Conservation (phyloP, 2,329 filamentous ascomycete genomes). For the Geosmithia flava region DNA sequence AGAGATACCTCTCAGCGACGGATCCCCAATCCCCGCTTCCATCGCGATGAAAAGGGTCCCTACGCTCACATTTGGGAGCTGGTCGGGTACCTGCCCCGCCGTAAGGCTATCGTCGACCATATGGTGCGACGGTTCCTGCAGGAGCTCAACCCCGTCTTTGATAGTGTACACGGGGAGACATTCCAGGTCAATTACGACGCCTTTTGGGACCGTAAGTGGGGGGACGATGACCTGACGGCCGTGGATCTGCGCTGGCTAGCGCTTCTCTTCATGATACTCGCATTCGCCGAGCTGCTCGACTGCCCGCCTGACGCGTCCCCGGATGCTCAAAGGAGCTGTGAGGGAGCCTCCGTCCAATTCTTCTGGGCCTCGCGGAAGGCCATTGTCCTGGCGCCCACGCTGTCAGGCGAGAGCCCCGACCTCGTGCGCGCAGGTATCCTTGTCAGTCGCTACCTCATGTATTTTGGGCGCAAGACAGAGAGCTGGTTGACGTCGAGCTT, state of each 20-base stretch:
- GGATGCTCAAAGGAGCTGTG: constrained; percentile 19
- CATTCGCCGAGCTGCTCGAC: constrained; percentile 23
- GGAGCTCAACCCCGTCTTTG: constrained; percentile 22
- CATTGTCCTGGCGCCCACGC: constrained; percentile 26
- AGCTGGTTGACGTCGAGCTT: constrained; percentile 27
- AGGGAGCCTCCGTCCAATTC: constrained; percentile 24
- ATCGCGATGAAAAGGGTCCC: constrained; percentile 8
- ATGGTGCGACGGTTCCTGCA: constrained; percentile 19
- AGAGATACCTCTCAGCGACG: background rate
- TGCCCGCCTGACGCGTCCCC: constrained; percentile 15
- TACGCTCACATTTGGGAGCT: constrained; percentile 27
- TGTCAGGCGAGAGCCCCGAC: constrained; percentile 25
- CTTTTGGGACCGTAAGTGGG: constrained; percentile 24
- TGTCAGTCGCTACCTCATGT: constrained; percentile 24
- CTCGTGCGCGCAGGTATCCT: constrained; percentile 25
- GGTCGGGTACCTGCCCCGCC: constrained; percentile 21
- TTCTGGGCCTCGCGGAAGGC: constrained; percentile 25
- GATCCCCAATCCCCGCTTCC: background rate
- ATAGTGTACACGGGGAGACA: constrained; percentile 18
- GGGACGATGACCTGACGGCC: constrained; percentile 23
- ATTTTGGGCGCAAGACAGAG: constrained; percentile 22
- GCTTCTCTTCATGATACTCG: constrained; percentile 25
- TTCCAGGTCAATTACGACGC: constrained; percentile 21
- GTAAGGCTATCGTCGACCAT: constrained; percentile 20
- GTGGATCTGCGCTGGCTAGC: constrained; percentile 28